A percentile compares a stretch with the other conserved stretches of the same genome.
Evolutionary conservation across 2,329 filamentous ascomycete species (phyloP).

Genomic region (Fusarium sp.): DNA sequence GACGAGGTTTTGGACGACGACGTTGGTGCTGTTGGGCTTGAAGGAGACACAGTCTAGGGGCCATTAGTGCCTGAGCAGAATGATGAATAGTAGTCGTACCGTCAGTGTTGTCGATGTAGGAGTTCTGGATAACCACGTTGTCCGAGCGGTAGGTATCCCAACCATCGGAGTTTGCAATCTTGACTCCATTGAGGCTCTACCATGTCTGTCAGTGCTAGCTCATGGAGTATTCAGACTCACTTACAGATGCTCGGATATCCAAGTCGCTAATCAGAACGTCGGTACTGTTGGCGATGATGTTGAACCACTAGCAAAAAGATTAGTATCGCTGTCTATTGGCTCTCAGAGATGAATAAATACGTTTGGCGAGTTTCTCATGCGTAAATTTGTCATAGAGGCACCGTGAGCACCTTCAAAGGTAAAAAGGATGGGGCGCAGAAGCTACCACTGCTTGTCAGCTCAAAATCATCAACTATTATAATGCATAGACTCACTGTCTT

Average conservation of each 20-base stretch:
- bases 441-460: conserved; percentile 43
- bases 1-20: conserved; percentile 72
- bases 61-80: background rate
- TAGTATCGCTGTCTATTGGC: background rate
- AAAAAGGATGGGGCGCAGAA: conserved; percentile 38
- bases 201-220: background rate
- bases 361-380: conserved; percentile 66
- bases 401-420: conserved; percentile 50
- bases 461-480: conserved; percentile 46
- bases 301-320: conserved; percentile 49
- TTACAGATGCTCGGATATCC: conserved; percentile 63
- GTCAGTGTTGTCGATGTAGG: conserved; percentile 55
- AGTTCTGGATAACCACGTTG: conserved; percentile 74
- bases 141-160: conserved; percentile 72
- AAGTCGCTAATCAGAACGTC: conserved; percentile 73
- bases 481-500: conserved; percentile 55
- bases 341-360: background rate
- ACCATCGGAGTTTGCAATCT: conserved; percentile 68
- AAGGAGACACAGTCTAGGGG: conserved; percentile 73
- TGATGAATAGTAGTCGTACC: background rate
- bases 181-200: conserved; percentile 35
- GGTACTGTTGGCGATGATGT: conserved; percentile 72
- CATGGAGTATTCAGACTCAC: background rate
- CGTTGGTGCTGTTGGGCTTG: conserved; percentile 78
- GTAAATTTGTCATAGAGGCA: conserved; percentile 68